Base-by-base conservation (phyloP, 2,329 filamentous ascomycete genomes). In the Aspergillus transmontanensis region DNA sequence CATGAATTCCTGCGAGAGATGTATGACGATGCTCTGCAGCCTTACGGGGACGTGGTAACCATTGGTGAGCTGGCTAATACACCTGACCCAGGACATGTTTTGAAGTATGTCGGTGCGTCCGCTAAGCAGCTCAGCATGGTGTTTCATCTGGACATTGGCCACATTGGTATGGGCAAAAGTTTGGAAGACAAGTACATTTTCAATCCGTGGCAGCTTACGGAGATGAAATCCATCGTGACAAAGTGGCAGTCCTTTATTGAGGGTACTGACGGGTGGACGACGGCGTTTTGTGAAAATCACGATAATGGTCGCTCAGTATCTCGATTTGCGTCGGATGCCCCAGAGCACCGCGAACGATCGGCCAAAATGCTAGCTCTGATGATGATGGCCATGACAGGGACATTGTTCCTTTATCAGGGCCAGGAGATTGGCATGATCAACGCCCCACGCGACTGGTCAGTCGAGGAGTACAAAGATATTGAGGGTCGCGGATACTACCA, bases 1-100 rank as follows among this genome's bases (percentile, higher is more conserved):
- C 86, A 89, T 70, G 89, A 92, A 71, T 91, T 87, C 68, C 76
- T 92, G n/a, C 72, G 79, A 2, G 90, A 91, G 73, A 90, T 92
- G 86, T 83, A 88, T 62, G 80, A 80, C 1, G 71, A 83, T 36
- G 81, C 90, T 1, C 78, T 92, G 3, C 77, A 77, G 62, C 90
- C 64, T 4, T 69, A 71, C 12, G 66, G 90, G 72, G 85, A 86
- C 64, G 84, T 87, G 14, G 86, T 92, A 74, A 91, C 88, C 0
- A 89, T 92, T 0, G 90, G 90, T 57, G 90, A 92, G 76, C 84
- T 90, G 43, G 87, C 88, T 0, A 79, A 86, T 69, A 89, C 88
- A 0, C 87, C 86, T 0, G 84, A 89, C 60, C 82, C 84, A 26
- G 73, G 76, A 5, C 80, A 85, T 48, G 87, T 90, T 1, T 75